Evolutionary conservation across 148 eudicot genomes (phyloP), one percentile per base, ranked within the genome.

Genomic region (Amaranthus hypochondriacus): DNA sequence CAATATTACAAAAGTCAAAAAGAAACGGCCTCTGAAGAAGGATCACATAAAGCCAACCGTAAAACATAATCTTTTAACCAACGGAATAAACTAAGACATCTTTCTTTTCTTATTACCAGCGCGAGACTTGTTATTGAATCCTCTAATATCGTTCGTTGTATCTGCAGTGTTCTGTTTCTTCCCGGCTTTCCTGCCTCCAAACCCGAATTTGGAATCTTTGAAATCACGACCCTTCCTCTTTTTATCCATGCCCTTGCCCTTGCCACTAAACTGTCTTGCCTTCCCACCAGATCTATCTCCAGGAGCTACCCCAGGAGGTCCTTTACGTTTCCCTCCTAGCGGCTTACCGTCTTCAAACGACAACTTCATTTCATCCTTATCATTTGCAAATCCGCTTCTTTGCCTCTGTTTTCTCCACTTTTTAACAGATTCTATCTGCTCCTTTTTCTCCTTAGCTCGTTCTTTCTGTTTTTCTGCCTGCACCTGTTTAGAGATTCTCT

Each of bases 321-420:
- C 88, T 69, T 80, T 89, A 12, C 83, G 83, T 21, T 90, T 83
- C 64, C 85, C 88, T 64, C 81, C 84, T 48, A 83, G 87, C 3
- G 81, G 59, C 62, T 78, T 88, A 51, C 90, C 90, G 44, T 86
- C 89, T 70, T 88, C 90, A 53, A 94, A 94, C 2, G 84, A 68
- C 79, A 89, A 81, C 65, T 75, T 77, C 71, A 91, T 81, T 57
- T 91, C 97, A 65, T 77, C 93, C 65, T 88, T 81, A 42, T 83
- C 86, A 63, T 71, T 74, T 6, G 85, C 83, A 79, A 83, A 94
- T 67, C 98, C 98, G 49, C 87, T 89, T 68, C 79, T 85, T 69
- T 89, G 83, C 71, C 98, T 85, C 69, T 91, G 93, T 75, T 91
- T 94, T 83, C 98, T 86, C 98, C 98, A 94, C 73, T 94, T 94